phyloP scores from a whole-genome alignment of 345 rosid species.

The Erucastrum elatum region DNA sequence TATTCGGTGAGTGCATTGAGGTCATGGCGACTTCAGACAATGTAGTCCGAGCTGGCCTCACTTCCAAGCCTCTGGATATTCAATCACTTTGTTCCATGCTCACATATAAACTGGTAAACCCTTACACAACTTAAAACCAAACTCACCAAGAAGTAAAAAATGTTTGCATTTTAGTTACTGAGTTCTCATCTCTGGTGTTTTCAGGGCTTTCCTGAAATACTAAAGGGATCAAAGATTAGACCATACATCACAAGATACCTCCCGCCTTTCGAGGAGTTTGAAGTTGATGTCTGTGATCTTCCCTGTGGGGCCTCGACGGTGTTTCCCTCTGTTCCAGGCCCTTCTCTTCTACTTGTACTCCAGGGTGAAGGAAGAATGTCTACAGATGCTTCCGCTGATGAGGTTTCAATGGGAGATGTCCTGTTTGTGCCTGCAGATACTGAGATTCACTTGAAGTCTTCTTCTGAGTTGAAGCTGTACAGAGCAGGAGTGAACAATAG shows the following conservation, averaged over 20 bases:
- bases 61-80: slow-evolving; percentile 84
- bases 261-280: slow-evolving; percentile 96
- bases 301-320: slow-evolving; percentile 59
- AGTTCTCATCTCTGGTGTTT: slow-evolving; percentile 23
- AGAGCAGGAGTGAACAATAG: slow-evolving; percentile 84
- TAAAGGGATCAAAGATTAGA: slow-evolving; percentile 64
- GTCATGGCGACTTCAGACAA: slow-evolving; percentile 99
- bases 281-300: slow-evolving; percentile 74
- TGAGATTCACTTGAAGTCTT: slow-evolving; percentile 47
- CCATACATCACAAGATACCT: slow-evolving; percentile 75
- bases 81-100: slow-evolving; percentile 96
- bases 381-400: slow-evolving; percentile 42
- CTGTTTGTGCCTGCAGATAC: slow-evolving; percentile 74
- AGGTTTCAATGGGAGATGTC: slow-evolving; percentile 67
- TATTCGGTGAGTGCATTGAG: slow-evolving; percentile 86
- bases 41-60: slow-evolving; percentile 97
- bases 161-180: slow-evolving; percentile 7
- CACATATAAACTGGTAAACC: slow-evolving; percentile 80
- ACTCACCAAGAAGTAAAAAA: neutral
- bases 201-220: slow-evolving; percentile 90
- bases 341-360: slow-evolving; percentile 69
- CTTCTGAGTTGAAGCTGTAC: slow-evolving; percentile 64
- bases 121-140: neutral
- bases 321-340: slow-evolving; percentile 77
- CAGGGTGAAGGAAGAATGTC: slow-evolving; percentile 64